phyloP scores from a whole-genome alignment of 1,284 basidiomycete genomes.

The Mycena sp. region DNA sequence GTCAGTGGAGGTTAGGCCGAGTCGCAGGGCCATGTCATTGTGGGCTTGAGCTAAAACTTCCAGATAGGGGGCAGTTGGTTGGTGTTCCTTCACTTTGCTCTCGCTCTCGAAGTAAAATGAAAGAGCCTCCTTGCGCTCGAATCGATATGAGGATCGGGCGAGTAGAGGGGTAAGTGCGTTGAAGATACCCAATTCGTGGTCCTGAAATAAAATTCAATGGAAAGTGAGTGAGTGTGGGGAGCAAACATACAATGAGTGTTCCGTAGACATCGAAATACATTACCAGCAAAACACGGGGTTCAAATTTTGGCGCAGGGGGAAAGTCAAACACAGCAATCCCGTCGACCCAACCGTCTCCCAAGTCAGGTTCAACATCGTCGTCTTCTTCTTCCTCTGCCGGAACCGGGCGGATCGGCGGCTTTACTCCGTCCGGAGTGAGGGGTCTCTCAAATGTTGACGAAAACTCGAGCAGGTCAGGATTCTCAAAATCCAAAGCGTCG shows the following conservation, averaged over 20 bases:
- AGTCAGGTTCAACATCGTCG: background rate
- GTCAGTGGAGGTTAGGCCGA: background rate
- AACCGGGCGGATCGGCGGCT: background rate
- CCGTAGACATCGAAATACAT: constrained; percentile 9
- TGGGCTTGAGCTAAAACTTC: background rate
- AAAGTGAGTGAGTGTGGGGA: too few relatives aligned
- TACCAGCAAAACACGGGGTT: background rate
- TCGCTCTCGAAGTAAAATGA: background rate
- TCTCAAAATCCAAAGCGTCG: too few relatives aligned
- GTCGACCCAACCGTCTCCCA: background rate
- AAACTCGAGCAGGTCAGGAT: background rate
- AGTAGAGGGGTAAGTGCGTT: background rate
- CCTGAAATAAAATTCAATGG: background rate
- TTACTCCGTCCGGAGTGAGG: background rate
- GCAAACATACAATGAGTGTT: constrained; percentile 9
- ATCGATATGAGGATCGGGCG: background rate
- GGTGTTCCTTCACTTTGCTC: background rate
- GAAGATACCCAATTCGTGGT: background rate
- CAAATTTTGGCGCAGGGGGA: background rate
- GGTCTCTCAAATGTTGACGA: background rate
- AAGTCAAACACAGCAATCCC: background rate
- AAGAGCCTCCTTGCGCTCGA: background rate
- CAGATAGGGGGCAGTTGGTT: background rate
- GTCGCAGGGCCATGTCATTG: background rate
- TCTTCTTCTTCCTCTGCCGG: too few relatives aligned